phyloP scores from a whole-genome alignment of 768 basidiomycete genomes.

The Baorangia bicolor region DNA sequence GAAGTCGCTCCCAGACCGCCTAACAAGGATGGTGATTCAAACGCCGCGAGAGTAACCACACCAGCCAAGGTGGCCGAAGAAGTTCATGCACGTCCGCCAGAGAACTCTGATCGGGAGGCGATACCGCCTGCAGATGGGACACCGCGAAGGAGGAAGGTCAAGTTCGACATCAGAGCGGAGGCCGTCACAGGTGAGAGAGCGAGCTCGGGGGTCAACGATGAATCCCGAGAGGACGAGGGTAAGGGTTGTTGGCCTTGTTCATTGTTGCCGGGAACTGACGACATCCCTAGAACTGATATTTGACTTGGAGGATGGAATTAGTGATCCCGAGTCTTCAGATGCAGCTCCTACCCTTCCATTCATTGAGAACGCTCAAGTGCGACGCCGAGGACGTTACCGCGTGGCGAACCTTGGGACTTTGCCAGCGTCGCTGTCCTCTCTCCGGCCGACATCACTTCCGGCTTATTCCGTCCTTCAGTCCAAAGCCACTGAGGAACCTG shows the following conservation, averaged over 20 bases:
- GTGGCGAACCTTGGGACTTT: conserved; percentile 39
- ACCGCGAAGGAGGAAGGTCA: conserved; percentile 61
- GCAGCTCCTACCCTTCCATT: conserved; percentile 39
- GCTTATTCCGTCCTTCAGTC: conserved; percentile 55
- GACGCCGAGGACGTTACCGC: conserved; percentile 28
- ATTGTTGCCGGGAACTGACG: conserved; percentile 4
- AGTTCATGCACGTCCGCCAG: conserved; percentile 10
- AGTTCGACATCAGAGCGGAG: conserved; percentile 66
- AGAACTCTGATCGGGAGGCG: conserved; percentile 22
- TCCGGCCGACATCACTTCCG: conserved; percentile 72
- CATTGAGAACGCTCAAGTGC: conserved; percentile 27
- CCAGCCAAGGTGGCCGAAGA: conserved; percentile 11
- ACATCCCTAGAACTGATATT: conserved; percentile 61
- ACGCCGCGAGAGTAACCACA: conserved; percentile 9
- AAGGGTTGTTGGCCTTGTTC: conserved; percentile 15
- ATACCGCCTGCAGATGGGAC: conserved; percentile 32
- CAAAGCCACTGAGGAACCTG: neutral
- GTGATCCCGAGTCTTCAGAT: conserved; percentile 32
- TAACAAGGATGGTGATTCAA: conserved; percentile 13
- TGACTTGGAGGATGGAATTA: conserved; percentile 57
- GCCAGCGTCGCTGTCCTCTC: conserved; percentile 54
- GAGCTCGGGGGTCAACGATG: conserved; percentile 33
- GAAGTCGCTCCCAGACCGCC: conserved; percentile 8
- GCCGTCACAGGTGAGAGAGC: conserved; percentile 46
- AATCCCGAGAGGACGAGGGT: conserved; percentile 47